Evolutionary conservation across 2,329 filamentous ascomycete species (phyloP), one percentile per base, ranked within the genome.

Genomic region (Cylindrodendrum hubeiense): DNA sequence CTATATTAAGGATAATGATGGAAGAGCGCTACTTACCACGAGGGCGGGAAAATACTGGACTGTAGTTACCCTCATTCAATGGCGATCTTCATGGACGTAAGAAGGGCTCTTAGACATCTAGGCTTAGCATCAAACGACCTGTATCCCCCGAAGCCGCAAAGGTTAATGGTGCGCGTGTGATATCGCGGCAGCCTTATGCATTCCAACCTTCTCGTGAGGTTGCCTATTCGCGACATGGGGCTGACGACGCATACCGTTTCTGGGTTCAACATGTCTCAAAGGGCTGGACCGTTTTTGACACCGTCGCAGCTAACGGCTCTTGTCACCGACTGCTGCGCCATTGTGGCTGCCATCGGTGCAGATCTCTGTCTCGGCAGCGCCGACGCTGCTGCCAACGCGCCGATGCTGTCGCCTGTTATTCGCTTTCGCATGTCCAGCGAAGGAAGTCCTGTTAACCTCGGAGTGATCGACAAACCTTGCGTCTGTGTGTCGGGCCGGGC

Each of bases 351-450:
- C 58, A 50, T 55, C 55, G 39, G 26, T 56, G 69, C 50, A 62
- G 65, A 69, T 70, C 65, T 56, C 59, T 64, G 65, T 58, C 71
- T 73, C 68, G 69, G 67, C 59, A 50, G 58, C n/a, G 44, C 61
- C 55, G 54, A 55, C 50, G 43, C 46, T 43, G 60, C 44, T 22
- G 17, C 37, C 22, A 33, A n/a, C n/a, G 17, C 17, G 3, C 37
- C 26, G 30, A 28, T 39, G 10, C 21, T 49, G 37, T 34, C 44
- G 55, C 55, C 28, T n/a, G 55, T 49, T 39, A 39, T 54, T 39
- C 15, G 37, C 13, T n/a, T 37, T 37, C 12, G 54, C 8, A 39
- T 52, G 39, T 26, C 24, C 21, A 6, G 12, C 12, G 22, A 60
- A 37, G 15, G 59, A 41, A 21, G 59, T 62, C 44, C 12, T 44